Percentiles rank a stretch among this genome's conserved stretches.
These are phyloP conservation scores for Penicillium riverlandense DNA, from an alignment of 495 filamentous ascomycete genomes.

Conservation along the genomic window DNA sequence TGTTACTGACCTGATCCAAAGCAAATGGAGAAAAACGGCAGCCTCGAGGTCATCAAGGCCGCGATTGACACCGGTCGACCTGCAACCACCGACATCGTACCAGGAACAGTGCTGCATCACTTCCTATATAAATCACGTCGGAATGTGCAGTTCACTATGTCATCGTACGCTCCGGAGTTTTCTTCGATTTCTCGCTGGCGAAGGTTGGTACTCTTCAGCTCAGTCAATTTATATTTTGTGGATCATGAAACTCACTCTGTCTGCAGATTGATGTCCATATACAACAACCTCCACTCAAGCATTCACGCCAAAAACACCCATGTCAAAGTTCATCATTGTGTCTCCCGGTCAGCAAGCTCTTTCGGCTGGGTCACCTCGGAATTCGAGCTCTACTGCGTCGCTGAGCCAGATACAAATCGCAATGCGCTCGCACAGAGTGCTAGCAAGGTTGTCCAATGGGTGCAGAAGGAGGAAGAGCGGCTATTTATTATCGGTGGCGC, in stretches of 20 bases:
- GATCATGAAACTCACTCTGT: neutral
- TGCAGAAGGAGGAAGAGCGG: constrained; percentile 81
- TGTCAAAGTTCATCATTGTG: constrained; percentile 76
- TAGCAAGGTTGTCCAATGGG: constrained; percentile 82
- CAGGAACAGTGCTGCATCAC: constrained; percentile 73
- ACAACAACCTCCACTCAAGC: constrained; percentile 74
- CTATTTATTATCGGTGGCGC: constrained; percentile 93
- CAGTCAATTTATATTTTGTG: neutral
- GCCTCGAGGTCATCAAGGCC: constrained; percentile 63
- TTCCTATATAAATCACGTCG: constrained; percentile 90
- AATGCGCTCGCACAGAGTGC: constrained; percentile 76
- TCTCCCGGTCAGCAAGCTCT: constrained; percentile 63
- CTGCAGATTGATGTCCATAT: constrained; percentile 67
- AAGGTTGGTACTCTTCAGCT: constrained; percentile 30
- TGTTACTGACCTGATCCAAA: constrained; percentile 7
- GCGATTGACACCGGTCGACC: constrained; percentile 68
- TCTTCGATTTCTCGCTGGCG: constrained; percentile 55
- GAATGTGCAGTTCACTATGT: constrained; percentile 95
- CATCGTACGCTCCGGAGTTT: constrained; percentile 70
- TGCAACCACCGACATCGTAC: constrained; percentile 63
- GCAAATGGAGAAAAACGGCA: constrained; percentile 68
- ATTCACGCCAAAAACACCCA: constrained; percentile 77
- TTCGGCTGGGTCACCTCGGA: constrained; percentile 85
- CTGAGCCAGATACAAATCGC: constrained; percentile 70
- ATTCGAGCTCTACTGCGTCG: constrained; percentile 92